Evolutionary conservation across 306 rosid genomes (phyloP).

Genomic region (Gillenia trifoliata): DNA sequence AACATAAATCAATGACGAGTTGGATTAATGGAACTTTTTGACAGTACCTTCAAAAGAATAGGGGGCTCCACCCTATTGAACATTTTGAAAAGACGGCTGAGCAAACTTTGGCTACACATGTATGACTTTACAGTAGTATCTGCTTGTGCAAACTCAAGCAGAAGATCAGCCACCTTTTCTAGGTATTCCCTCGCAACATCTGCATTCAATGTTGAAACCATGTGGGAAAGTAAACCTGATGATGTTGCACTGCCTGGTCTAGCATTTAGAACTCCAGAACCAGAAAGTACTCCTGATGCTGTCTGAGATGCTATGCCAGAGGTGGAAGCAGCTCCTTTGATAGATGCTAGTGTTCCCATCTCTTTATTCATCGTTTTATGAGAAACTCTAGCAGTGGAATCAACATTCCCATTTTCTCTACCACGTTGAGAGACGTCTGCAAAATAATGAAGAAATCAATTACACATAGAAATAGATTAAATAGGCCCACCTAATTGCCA

Average conservation of each 20-base stretch:
- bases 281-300: slow-evolving; percentile 95
- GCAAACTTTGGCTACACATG: slow-evolving; percentile 99
- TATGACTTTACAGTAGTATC: slow-evolving; percentile 87
- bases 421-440: slow-evolving; percentile 97
- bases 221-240: slow-evolving; percentile 93
- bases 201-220: slow-evolving; percentile 86
- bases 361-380: slow-evolving; percentile 65
- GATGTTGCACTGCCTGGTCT: slow-evolving; percentile 98
- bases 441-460: slow-evolving; percentile 26
- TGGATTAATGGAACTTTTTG: not conserved
- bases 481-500: not conserved
- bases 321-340: slow-evolving; percentile 79
- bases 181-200: slow-evolving; percentile 95
- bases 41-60: slow-evolving; percentile 80
- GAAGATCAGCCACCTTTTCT: slow-evolving; percentile 97
- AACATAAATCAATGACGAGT: not conserved
- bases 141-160: slow-evolving; percentile 95
- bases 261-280: slow-evolving; percentile 98
- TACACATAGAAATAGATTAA: slow-evolving; percentile 17
- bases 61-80: slow-evolving; percentile 97
- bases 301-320: slow-evolving; percentile 95
- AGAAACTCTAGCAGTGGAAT: slow-evolving; percentile 62
- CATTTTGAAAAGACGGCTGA: slow-evolving; percentile 98
- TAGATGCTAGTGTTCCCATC: slow-evolving; percentile 54
- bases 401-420: slow-evolving; percentile 81